A percentile compares a stretch with the other conserved stretches of the same genome.
Evolutionary conservation across 225 moss, liverwort and hornwort genomes (phyloP).

Genomic region (Bryoerythrophyllum caledonicum): DNA sequence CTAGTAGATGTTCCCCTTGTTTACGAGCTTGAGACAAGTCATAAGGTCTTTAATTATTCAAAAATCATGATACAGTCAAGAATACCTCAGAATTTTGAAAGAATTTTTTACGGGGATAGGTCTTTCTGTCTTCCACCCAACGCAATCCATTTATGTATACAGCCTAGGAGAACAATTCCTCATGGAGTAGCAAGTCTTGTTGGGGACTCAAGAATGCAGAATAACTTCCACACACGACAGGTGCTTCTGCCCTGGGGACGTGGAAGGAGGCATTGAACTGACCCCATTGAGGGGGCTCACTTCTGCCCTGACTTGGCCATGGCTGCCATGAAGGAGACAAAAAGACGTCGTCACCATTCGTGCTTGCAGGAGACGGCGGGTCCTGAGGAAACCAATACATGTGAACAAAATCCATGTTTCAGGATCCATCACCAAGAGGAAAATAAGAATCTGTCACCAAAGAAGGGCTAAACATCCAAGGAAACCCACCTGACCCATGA

Average conservation of each 20-base stretch:
- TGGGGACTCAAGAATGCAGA: slow-evolving; percentile 31
- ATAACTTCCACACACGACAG: slow-evolving; percentile 26
- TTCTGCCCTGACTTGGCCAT: slow-evolving; percentile 44
- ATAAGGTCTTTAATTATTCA: slow-evolving; percentile 17
- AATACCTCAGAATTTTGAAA: slow-evolving; percentile 3
- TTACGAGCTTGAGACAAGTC: not conserved
- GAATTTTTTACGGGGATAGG: slow-evolving; percentile 8
- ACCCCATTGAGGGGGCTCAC: slow-evolving; percentile 32
- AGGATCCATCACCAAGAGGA: not conserved
- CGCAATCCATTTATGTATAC: slow-evolving; percentile 16
- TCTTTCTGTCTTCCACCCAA: no score
- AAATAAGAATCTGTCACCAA: no score
- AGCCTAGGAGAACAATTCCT: slow-evolving; percentile 21
- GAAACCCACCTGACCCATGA: slow-evolving; percentile 44
- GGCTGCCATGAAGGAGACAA: slow-evolving; percentile 42
- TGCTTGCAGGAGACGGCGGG: slow-evolving; percentile 22
- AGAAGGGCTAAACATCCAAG: not conserved
- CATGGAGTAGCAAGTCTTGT: slow-evolving; percentile 33
- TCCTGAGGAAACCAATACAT: slow-evolving; percentile 31
- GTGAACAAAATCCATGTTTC: slow-evolving; percentile 2
- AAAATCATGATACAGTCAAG: slow-evolving; percentile 32
- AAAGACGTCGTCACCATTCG: slow-evolving; percentile 35
- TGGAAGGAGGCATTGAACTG: slow-evolving; percentile 20
- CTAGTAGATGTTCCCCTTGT: not conserved
- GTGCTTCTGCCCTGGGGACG: slow-evolving; percentile 14